These are phyloP conservation scores for Ramaria sp. DNA, from an alignment of 768 basidiomycete genomes.

Conservation along the genomic window DNA sequence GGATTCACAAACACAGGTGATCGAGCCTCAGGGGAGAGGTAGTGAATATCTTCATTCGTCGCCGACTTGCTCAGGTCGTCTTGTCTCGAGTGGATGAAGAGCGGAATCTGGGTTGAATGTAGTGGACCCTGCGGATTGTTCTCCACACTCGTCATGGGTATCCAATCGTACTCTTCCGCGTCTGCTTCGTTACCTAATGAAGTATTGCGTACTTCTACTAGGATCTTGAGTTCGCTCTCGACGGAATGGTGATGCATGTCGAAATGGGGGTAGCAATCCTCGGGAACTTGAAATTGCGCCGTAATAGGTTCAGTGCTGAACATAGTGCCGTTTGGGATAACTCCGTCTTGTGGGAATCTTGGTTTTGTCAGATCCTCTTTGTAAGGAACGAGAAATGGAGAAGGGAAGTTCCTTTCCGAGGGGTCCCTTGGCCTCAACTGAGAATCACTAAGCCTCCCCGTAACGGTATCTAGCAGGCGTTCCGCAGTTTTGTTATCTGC, in stretches of 20 bases:
- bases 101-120: neutral
- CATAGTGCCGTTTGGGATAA: neutral
- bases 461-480: neutral
- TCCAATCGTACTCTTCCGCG: neutral
- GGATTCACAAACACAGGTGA: neutral
- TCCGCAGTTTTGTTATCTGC: neutral
- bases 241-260: neutral
- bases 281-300: neutral
- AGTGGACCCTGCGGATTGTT: no score
- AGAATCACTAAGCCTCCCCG: neutral
- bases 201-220: neutral
- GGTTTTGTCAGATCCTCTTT: neutral
- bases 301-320: neutral
- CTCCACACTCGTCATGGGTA: neutral
- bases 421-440: neutral
- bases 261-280: neutral
- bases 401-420: neutral
- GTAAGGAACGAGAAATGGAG: neutral
- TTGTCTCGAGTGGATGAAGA: neutral
- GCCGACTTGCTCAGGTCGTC: neutral
- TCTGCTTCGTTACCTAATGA: neutral
- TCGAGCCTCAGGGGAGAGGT: slow-evolving; percentile 1
- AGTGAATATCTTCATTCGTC: neutral
- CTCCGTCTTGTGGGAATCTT: neutral
- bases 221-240: neutral